A percentile compares a stretch with the other conserved stretches of the same genome.
phyloP scores from a whole-genome alignment of 2,329 filamentous ascomycete species.

The Colletotrichum tamarilloi region DNA sequence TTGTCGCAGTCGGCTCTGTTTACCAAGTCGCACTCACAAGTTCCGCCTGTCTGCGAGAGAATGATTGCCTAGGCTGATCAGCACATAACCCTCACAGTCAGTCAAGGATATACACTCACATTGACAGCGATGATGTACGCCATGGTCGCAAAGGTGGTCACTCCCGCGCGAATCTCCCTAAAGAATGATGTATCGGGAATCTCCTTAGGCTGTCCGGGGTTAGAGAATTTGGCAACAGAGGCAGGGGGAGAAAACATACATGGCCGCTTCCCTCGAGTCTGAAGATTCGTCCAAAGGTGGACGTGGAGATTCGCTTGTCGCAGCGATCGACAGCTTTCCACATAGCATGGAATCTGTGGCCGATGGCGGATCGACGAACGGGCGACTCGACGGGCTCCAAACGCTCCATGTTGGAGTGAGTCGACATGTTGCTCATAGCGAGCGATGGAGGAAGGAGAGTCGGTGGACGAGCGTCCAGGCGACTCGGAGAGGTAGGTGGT shows the following conservation, averaged over 20 bases:
- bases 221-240: background rate
- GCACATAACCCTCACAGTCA: background rate
- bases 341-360: constrained; percentile 44
- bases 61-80: constrained; percentile 69
- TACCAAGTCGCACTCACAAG: constrained; percentile 71
- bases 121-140: constrained; percentile 86
- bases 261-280: constrained; percentile 75
- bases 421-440: constrained; percentile 33
- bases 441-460: constrained; percentile 23
- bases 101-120: constrained; percentile 49
- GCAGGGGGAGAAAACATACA: constrained; percentile 56
- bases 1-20: constrained; percentile 60
- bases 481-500: constrained; percentile 15
- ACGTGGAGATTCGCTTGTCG: constrained; percentile 51
- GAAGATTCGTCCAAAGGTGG: constrained; percentile 70
- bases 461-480: constrained; percentile 10
- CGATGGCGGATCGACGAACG: constrained; percentile 10
- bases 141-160: constrained; percentile 86
- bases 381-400: constrained; percentile 29
- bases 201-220: constrained; percentile 66
- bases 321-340: constrained; percentile 50
- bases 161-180: constrained; percentile 80
- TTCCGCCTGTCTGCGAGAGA: constrained; percentile 80
- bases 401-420: constrained; percentile 34
- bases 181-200: constrained; percentile 78